Percentiles rank a stretch among this genome's conserved stretches.
Conservation (phyloP, 176 grass and related monocot genomes). For the Chrysopogon serrulatus region DNA sequence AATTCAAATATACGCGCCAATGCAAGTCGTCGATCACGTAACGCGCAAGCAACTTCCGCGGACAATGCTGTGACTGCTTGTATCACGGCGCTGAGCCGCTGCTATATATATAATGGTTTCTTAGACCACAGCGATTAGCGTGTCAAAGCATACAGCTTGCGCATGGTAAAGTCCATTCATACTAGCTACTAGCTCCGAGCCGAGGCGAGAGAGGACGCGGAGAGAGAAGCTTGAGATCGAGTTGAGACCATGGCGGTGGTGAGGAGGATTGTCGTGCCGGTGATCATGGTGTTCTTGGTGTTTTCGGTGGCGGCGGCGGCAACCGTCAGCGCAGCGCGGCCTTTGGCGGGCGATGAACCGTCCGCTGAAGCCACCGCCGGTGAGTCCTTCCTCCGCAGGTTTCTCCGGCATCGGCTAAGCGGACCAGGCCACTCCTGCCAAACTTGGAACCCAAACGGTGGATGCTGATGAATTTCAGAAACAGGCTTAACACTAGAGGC, state of each 20-base stretch:
- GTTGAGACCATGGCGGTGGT: conserved; percentile 7
- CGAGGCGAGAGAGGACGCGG: not conserved
- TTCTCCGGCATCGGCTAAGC: conserved; percentile 11
- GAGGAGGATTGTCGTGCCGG: conserved; percentile 18
- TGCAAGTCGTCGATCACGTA: not conserved
- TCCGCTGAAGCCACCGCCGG: not conserved
- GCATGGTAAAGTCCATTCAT: not conserved
- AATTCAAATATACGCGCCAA: conserved; percentile 21
- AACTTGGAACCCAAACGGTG: conserved; percentile 29
- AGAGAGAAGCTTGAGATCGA: not conserved
- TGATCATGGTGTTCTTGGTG: conserved; percentile 20
- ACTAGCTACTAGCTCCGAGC: not conserved
- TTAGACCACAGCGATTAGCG: not conserved
- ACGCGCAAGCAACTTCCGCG: conserved; percentile 16
- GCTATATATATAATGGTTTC: not conserved
- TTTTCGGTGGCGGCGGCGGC: not conserved
- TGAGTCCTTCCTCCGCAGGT: conserved; percentile 11
- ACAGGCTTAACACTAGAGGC: not conserved
- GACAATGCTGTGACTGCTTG: not conserved
- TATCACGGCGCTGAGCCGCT: not conserved
- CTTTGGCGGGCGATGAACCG: conserved; percentile 1
- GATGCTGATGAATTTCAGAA: conserved; percentile 21
- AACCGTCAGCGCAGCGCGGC: conserved; percentile 4
- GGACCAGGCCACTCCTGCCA: conserved; percentile 20
- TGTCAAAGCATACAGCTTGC: not conserved